A percentile compares a stretch with the other conserved stretches of the same genome.
Evolutionary conservation across 2,329 filamentous ascomycete genomes (phyloP).

Genomic region (Pseudocercospora fuligena): DNA sequence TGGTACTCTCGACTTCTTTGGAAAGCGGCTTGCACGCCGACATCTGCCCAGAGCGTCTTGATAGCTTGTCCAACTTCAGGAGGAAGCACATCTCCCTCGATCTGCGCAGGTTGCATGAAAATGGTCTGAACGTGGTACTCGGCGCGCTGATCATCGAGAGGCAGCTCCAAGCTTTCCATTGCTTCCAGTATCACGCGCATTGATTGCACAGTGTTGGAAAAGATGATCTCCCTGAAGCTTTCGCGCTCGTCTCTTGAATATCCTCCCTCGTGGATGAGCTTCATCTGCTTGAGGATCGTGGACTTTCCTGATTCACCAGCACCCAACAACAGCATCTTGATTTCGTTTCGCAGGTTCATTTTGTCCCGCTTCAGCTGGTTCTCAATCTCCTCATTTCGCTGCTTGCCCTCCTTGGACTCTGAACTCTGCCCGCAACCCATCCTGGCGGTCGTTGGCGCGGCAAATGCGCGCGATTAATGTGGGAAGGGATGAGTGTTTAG

Average conservation of each 20-base stretch:
- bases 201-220: conserved; percentile 72
- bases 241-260: conserved; percentile 88
- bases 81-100: conserved; percentile 92
- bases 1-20: conserved; percentile 95
- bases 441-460: conserved; percentile 56
- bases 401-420: conserved; percentile 99
- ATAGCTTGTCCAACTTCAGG: conserved; percentile 93
- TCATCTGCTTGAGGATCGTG: conserved; percentile 96
- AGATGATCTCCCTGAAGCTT: conserved; percentile 74
- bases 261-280: conserved; percentile 98
- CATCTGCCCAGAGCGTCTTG: conserved; percentile 89
- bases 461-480: conserved; percentile 19
- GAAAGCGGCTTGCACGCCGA: conserved; percentile 92
- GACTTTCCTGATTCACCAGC: conserved; percentile 98
- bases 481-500: not conserved
- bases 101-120: conserved; percentile 97
- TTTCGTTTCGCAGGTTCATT: conserved; percentile 98
- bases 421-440: conserved; percentile 99
- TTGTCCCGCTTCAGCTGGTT: conserved; percentile 98
- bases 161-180: conserved; percentile 74
- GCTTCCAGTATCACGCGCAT: conserved; percentile 73
- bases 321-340: conserved; percentile 99
- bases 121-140: conserved; percentile 98
- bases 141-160: conserved; percentile 87
- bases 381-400: conserved; percentile 99